Evolutionary conservation across 495 filamentous ascomycete species (phyloP), one percentile per base, ranked within the genome.

Genomic region (Friedmanniomyces endolithicus): DNA sequence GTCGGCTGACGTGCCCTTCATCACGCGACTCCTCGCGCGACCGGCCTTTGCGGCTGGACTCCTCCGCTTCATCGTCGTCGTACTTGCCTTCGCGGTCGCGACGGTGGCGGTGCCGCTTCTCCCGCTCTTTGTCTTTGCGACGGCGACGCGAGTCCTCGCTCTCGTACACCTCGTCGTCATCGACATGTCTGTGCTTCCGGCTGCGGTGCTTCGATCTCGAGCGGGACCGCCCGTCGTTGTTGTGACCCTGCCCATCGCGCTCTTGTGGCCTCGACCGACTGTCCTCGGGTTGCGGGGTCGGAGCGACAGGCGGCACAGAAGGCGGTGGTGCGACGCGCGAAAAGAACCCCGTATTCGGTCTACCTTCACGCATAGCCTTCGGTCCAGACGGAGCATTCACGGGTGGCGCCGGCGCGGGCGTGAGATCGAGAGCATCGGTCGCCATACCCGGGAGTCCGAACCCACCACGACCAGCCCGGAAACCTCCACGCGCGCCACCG

Each of bases 301-400:
- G 47, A 31, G 47, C 29, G 2, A 25, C 29, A 14, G 45, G 51
- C 25, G 45, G 20, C 19, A 29, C 37, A 20, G 46, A 43, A 4
- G 57, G 27, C 8, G 44, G 50, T 17, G 57, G 46, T 25, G 11
- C 56, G 52, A 50, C 57, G 63, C 19, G 64, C 52, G 56, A 69
- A 64, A 24, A 61, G 61, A 60, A 50, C 65, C 65, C 47, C 65
- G 66, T 53, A 68, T 89, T 90, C 49, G 86, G 83, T 20, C 83
- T 75, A 17, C 90, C 89, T 63, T 90, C 81, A 58, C 94, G 74
- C 82, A 97, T 88, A 17, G 94, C 92, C 68, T 92, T 89, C 1
- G 92, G 92, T 1, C 88, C 92, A 49, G 84, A 92, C 27, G 92
- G 92, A 24, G 92, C 92, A 68, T 59, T 61, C 25, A 57, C 29